These are phyloP conservation scores for Aspergillus terreus DNA, from an alignment of 2,329 filamentous ascomycete species.

Conservation along the genomic window DNA sequence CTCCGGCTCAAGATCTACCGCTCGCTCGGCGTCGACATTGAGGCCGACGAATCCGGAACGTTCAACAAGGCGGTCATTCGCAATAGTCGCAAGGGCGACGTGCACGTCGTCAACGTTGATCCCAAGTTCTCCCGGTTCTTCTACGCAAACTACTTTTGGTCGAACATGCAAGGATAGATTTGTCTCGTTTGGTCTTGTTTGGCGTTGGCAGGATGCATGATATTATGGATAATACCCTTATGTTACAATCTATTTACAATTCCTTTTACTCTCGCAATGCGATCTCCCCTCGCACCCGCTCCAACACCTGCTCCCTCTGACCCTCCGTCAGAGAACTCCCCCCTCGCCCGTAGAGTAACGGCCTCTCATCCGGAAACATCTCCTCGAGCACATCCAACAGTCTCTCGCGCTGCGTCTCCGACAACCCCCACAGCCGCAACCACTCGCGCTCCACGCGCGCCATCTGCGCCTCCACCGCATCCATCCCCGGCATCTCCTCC, in stretches of 20 bases:
- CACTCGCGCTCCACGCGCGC: slow-evolving; percentile 21
- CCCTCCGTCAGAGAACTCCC: slow-evolving; percentile 17
- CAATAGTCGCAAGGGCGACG: slow-evolving; percentile 82
- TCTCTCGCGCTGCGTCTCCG: slow-evolving; percentile 15
- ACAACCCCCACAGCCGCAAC: slow-evolving; percentile 25
- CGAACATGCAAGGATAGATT: slow-evolving; percentile 62
- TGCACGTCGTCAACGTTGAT: slow-evolving; percentile 92
- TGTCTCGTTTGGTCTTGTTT: slow-evolving; percentile 2
- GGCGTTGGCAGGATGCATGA: slow-evolving; percentile 14
- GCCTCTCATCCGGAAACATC: slow-evolving; percentile 24
- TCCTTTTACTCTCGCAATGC: neutral
- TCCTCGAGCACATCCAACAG: slow-evolving; percentile 27
- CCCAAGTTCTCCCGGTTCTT: slow-evolving; percentile 87
- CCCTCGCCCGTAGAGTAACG: slow-evolving; percentile 7
- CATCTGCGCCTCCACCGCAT: slow-evolving; percentile 26
- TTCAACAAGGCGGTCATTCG: slow-evolving; percentile 82
- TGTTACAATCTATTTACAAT: slow-evolving; percentile 3
- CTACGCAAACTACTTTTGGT: slow-evolving; percentile 96
- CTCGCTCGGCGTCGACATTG: slow-evolving; percentile 83
- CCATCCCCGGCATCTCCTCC: slow-evolving; percentile 30
- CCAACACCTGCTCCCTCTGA: slow-evolving; percentile 19
- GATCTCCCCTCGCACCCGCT: slow-evolving; percentile 2
- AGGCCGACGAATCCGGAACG: slow-evolving; percentile 74
- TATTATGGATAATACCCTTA: slow-evolving; percentile 11
- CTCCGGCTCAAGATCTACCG: slow-evolving; percentile 88